A percentile compares a stretch with the other conserved stretches of the same genome.
Conservation (phyloP, 179 eudicot species). For the Silene noctiflora region DNA sequence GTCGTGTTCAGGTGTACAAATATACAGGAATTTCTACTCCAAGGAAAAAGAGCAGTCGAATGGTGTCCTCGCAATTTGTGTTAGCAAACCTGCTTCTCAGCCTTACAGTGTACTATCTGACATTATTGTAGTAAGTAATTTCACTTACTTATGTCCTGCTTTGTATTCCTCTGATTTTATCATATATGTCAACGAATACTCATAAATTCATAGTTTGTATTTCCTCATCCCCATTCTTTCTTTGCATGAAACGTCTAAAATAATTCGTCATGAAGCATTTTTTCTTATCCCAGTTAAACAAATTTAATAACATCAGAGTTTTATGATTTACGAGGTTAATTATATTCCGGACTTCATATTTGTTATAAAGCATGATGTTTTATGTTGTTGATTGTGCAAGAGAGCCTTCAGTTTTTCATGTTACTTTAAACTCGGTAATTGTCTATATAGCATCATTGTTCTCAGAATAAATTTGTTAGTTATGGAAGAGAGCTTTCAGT, state of each 20-base stretch:
- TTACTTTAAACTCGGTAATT: neutral
- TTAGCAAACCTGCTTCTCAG: constrained; percentile 47
- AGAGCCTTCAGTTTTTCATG: neutral
- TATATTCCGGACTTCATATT: neutral
- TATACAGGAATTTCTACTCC: constrained; percentile 71
- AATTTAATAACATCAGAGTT: neutral
- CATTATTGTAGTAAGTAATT: constrained; percentile 54
- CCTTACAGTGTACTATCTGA: constrained; percentile 50
- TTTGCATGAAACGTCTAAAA: neutral
- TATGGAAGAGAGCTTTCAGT: neutral
- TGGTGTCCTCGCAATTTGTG: constrained; percentile 71
- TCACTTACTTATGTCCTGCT: neutral
- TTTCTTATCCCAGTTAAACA: neutral
- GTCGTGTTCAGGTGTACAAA: constrained; percentile 49
- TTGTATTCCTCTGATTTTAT: too few species aligned
- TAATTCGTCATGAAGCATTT: too few species aligned
- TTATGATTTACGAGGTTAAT: neutral
- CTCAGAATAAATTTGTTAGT: neutral
- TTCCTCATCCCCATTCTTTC: neutral
- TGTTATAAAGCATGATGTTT: neutral
- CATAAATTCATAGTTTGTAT: neutral
- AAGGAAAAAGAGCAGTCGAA: constrained; percentile 71
- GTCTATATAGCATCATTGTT: neutral
- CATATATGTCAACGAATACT: neutral
- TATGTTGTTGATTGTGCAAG: neutral